Conservation (phyloP, 768 basidiomycete species). For the Mycena filopes region DNA sequence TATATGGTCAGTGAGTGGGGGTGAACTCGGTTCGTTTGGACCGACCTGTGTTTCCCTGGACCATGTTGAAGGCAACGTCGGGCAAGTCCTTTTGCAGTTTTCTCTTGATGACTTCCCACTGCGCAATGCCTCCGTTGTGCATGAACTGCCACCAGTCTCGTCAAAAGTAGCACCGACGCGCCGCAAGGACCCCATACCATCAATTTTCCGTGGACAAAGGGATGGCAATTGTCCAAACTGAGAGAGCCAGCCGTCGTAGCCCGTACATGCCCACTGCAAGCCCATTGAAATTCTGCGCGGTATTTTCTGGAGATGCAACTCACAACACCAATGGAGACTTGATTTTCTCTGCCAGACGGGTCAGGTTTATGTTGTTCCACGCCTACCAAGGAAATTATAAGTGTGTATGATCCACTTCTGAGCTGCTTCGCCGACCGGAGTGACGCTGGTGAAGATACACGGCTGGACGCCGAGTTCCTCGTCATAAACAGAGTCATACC, state of each 20-base stretch:
- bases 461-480: slow-evolving; percentile 88
- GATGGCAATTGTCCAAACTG: slow-evolving; percentile 95
- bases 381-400: slow-evolving; percentile 65
- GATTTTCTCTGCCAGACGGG: slow-evolving; percentile 96
- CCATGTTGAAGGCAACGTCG: slow-evolving; percentile 87
- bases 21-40: not conserved
- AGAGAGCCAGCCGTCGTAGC: slow-evolving; percentile 93
- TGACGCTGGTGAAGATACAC: slow-evolving; percentile 95
- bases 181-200: slow-evolving; percentile 69
- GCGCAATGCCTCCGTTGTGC: slow-evolving; percentile 96
- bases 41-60: slow-evolving; percentile 93
- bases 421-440: slow-evolving; percentile 69
- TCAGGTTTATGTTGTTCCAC: slow-evolving; percentile 96
- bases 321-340: slow-evolving; percentile 96
- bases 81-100: slow-evolving; percentile 78
- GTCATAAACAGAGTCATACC: slow-evolving; percentile 92
- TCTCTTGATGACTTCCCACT: slow-evolving; percentile 85
- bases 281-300: slow-evolving; percentile 45
- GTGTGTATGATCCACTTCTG: not conserved
- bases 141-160: slow-evolving; percentile 72
- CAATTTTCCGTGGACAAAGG: slow-evolving; percentile 90
- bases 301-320: slow-evolving; percentile 35
- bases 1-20: not conserved
- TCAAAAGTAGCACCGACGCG: not conserved
- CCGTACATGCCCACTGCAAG: slow-evolving; percentile 77